Conservation (phyloP, 1,284 basidiomycete genomes). For the Coniferiporia sulphurascens region DNA sequence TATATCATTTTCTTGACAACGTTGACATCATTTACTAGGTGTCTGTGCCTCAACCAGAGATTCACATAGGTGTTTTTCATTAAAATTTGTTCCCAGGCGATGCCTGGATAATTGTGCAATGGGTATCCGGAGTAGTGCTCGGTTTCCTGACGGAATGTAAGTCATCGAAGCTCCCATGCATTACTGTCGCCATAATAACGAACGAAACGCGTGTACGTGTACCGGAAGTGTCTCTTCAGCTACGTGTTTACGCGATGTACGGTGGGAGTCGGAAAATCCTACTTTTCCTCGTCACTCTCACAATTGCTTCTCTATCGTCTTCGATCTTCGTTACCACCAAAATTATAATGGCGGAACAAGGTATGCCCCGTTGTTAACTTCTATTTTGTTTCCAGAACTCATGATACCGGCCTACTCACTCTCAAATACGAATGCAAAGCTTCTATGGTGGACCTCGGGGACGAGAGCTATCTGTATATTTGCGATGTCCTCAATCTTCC, state of each 20-base stretch:
- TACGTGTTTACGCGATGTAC: constrained; percentile 3
- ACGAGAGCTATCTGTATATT: background rate
- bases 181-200: background rate
- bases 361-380: background rate
- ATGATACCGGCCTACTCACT: background rate
- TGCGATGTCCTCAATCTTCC: background rate
- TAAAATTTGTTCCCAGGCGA: background rate
- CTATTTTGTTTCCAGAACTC: background rate
- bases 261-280: background rate
- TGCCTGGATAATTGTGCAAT: background rate
- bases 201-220: background rate
- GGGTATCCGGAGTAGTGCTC: background rate
- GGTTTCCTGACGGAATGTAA: background rate
- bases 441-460: background rate
- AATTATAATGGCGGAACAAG: background rate
- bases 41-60: background rate
- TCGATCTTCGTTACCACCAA: background rate
- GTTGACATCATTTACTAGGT: background rate
- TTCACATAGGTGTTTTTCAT: background rate
- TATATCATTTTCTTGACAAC: no score
- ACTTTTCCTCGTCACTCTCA: background rate
- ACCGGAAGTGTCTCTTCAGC: background rate
- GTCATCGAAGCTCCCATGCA: background rate
- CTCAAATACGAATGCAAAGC: background rate
- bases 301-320: background rate